Base-by-base conservation (phyloP, 108 stramenopile genomes). In the Heterococcus sp. region DNA sequence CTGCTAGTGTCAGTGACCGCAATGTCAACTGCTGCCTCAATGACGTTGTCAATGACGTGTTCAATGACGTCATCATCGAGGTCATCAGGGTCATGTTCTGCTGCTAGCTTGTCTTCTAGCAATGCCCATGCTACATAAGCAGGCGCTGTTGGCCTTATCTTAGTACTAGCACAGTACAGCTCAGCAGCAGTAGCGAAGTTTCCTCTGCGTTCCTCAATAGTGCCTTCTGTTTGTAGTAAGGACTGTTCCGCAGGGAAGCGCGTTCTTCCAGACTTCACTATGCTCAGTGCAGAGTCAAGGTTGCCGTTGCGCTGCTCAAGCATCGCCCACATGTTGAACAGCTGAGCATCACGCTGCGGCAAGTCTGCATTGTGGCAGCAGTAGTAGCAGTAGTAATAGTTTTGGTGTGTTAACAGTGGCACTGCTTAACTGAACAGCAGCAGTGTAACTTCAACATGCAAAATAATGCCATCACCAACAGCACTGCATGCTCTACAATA, bases 311-410 rank as follows among this genome's bases (percentile, higher is more conserved):
- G 33, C 70, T 33, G 32, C 33, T 82, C 81, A 0, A 82, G 64
- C 37, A 74, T 73, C 0, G 81, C 81, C 81, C 81, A 82, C 72
- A 73, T 72, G 81, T 75, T 82, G 73, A 82, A 82, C 1, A 82
- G 73, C 4, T 64, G 34, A 0, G 65, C 81, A 21, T 66, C 81
- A 1, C 37, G 31, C 64, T 73, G 73, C 26, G 72, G 72, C 0
- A 73, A 74, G 4, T 82, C 38, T 3, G 76, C 76, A 26, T 67
- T n/a, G n/a, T n/a, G 14, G 46, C 46, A 58, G 8, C 46, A 58
- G 46, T 8, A 21, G 46, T 58, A 58, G n/a, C n/a, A n/a, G n/a
- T n/a, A n/a, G n/a, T n/a, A n/a, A n/a, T n/a, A n/a, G n/a, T n/a
- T n/a, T n/a, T n/a, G n/a, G n/a, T n/a, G n/a, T n/a, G n/a, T n/a